phyloP scores from a whole-genome alignment of 331 rosid species.

The Ulmus americana region DNA sequence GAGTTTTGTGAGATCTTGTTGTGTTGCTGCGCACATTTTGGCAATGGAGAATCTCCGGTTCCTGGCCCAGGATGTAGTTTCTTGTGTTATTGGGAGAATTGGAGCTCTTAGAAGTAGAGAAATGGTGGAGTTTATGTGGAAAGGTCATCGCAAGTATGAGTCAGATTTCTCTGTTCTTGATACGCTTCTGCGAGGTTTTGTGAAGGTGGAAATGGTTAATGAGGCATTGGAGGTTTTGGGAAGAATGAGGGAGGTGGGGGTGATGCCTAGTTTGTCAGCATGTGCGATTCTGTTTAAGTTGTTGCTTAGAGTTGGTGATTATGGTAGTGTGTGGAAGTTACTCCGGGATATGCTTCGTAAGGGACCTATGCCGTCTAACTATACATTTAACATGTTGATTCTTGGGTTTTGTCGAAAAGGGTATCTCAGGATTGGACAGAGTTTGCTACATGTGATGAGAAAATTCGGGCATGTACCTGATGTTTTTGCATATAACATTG shows the following conservation, averaged over 20 bases:
- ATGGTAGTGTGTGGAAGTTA: constrained; percentile 70
- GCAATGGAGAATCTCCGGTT: constrained; percentile 40
- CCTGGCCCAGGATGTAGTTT: constrained; percentile 63
- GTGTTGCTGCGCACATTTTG: constrained; percentile 60
- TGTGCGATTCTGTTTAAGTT: constrained; percentile 38
- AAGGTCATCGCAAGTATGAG: constrained; percentile 41
- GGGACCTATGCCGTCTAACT: constrained; percentile 54
- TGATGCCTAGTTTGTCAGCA: constrained; percentile 47
- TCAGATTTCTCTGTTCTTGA: constrained; percentile 65
- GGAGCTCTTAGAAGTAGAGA: constrained; percentile 41
- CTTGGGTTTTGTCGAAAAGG: constrained; percentile 65
- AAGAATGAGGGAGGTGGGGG: constrained; percentile 61
- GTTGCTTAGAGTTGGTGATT: constrained; percentile 68
- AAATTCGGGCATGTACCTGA: constrained; percentile 54
- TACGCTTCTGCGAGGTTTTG: constrained; percentile 56
- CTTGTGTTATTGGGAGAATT: constrained; percentile 48
- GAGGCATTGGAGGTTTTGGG: constrained; percentile 59
- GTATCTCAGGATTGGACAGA: constrained; percentile 44
- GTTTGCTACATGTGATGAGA: constrained; percentile 60
- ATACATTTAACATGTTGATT: constrained; percentile 43
- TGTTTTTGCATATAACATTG: constrained; percentile 49
- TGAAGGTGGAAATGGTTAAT: constrained; percentile 50
- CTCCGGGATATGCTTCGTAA: constrained; percentile 42
- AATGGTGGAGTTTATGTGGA: constrained; percentile 65
- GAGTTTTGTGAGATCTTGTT: constrained; percentile 32